Evolutionary conservation across 2,329 filamentous ascomycete genomes (phyloP).

Genomic region (Diaporthe longicolla): DNA sequence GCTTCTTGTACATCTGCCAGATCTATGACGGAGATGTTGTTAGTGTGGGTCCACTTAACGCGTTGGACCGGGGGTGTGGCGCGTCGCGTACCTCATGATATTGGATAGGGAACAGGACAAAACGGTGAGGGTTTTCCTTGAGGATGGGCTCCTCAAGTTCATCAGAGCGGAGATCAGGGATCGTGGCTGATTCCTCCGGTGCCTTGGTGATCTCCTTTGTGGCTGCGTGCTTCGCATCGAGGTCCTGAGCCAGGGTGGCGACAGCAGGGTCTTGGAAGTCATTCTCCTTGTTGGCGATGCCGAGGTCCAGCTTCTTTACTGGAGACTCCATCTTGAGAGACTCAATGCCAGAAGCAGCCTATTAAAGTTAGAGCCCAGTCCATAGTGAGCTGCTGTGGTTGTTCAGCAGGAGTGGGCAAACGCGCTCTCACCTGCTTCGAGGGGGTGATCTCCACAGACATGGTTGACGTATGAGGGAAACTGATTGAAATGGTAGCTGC

Average conservation of each 20-base stretch:
- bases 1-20: constrained; percentile 99
- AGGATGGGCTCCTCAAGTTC: constrained; percentile 92
- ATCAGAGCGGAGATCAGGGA: constrained; percentile 64
- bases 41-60: constrained; percentile 74
- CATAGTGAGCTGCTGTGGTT: constrained; percentile 42
- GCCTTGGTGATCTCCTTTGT: constrained; percentile 60
- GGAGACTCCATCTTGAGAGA: constrained; percentile 94
- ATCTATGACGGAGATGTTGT: constrained; percentile 72
- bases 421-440: constrained; percentile 50
- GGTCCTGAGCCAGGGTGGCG: constrained; percentile 66
- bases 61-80: constrained; percentile 68
- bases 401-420: constrained; percentile 20
- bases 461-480: constrained; percentile 58
- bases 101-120: constrained; percentile 98
- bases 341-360: constrained; percentile 91
- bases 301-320: constrained; percentile 89
- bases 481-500: constrained; percentile 54
- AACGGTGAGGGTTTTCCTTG: constrained; percentile 94
- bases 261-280: constrained; percentile 66
- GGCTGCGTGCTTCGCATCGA: constrained; percentile 71
- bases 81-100: constrained; percentile 90
- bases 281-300: constrained; percentile 86
- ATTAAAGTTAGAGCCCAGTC: constrained; percentile 53
- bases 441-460: constrained; percentile 75
- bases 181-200: constrained; percentile 54